These are phyloP conservation scores for Curvularia spicifera DNA, from an alignment of 2,329 filamentous ascomycete genomes.

Conservation along the genomic window DNA sequence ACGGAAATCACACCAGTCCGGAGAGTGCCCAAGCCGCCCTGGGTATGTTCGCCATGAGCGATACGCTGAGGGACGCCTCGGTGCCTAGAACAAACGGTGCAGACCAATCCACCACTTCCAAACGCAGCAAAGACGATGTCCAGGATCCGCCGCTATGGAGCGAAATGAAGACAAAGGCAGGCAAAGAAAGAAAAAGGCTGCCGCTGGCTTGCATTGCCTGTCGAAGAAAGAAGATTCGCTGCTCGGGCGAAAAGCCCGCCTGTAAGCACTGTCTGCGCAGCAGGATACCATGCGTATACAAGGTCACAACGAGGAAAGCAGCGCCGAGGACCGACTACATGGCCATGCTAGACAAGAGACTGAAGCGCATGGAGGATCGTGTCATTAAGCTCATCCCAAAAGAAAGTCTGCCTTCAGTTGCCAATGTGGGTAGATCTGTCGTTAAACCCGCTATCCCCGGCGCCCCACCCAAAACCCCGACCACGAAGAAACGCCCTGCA, in stretches of 20 bases:
- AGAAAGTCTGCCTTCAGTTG: constrained; percentile 73
- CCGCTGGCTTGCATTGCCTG: constrained; percentile 96
- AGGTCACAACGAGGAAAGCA: constrained; percentile 91
- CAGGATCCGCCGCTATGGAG: constrained; percentile 55
- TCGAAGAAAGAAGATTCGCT: constrained; percentile 95
- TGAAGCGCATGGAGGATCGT: constrained; percentile 97
- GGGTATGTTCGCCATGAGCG: constrained; percentile 40
- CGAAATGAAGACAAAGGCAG: constrained; percentile 69
- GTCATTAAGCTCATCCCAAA: constrained; percentile 96
- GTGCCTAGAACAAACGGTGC: constrained; percentile 33
- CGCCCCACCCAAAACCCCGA: constrained; percentile 61
- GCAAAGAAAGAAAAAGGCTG: constrained; percentile 91
- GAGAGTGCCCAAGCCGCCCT: constrained; percentile 40
- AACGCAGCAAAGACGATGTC: constrained; percentile 40
- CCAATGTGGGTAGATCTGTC: constrained; percentile 75
- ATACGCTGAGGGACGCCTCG: constrained; percentile 36
- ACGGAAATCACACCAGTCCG: constrained; percentile 47
- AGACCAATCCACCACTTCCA: constrained; percentile 31
- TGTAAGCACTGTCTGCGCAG: constrained; percentile 96
- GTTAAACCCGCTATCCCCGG: constrained; percentile 78
- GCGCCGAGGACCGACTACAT: constrained; percentile 97
- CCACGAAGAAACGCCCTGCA: constrained; percentile 77
- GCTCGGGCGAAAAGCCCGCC: constrained; percentile 94
- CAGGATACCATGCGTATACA: constrained; percentile 95
- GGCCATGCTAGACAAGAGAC: constrained; percentile 95